Evolutionary conservation across 257 asterid species (phyloP).

Genomic region (Jasminum sambac): DNA sequence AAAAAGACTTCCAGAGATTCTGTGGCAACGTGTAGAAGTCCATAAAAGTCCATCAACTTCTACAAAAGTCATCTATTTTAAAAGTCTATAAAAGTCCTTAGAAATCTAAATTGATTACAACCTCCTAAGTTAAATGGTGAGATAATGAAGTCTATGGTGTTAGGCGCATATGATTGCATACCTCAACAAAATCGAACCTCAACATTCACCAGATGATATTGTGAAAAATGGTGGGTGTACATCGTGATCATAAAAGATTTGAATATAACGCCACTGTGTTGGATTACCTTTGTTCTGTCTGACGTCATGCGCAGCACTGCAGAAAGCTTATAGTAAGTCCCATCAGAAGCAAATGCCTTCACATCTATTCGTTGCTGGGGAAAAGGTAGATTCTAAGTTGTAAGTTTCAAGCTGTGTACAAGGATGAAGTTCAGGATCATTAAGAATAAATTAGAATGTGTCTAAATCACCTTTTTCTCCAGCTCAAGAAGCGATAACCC

Average conservation of each 20-base stretch:
- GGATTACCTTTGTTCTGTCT: constrained; percentile 93
- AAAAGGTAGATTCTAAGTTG: constrained; percentile 22
- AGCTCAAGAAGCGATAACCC: constrained; percentile 96
- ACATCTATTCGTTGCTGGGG: constrained; percentile 90
- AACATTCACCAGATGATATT: not conserved
- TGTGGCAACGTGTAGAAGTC: too few relatives aligned
- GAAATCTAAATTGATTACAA: too few relatives aligned
- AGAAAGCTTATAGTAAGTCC: constrained; percentile 89
- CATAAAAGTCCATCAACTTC: too few relatives aligned
- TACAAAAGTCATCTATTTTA: too few relatives aligned
- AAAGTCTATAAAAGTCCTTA: too few relatives aligned
- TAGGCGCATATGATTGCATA: not conserved
- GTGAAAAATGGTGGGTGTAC: constrained; percentile 11
- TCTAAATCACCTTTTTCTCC: constrained; percentile 84
- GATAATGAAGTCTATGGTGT: not conserved
- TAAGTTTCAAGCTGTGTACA: constrained; percentile 8
- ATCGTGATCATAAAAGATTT: constrained; percentile 3
- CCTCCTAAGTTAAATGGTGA: not conserved
- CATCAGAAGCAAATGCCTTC: constrained; percentile 70
- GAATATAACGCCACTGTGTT: not conserved
- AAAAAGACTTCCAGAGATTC: too few relatives aligned
- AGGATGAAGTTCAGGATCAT: constrained; percentile 20
- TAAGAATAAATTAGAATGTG: constrained; percentile 11
- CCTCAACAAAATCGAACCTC: constrained; percentile 10
- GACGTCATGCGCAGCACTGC: constrained; percentile 94